These are phyloP conservation scores for Agarophyton chilense DNA, from an alignment of 23 red algal species.

Conservation along the genomic window DNA sequence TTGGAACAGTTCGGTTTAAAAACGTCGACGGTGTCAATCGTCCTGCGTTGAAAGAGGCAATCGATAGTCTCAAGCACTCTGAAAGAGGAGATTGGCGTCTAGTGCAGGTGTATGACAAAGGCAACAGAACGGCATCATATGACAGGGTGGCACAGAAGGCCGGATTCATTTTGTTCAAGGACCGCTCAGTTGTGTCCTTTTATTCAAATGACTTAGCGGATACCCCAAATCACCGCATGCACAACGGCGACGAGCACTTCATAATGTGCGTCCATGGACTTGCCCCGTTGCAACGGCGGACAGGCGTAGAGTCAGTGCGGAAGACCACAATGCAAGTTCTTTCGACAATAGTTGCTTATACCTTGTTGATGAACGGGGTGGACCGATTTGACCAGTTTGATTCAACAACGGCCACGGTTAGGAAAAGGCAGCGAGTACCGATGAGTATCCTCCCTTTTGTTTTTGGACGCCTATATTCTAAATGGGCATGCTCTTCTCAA, in stretches of 20 bases:
- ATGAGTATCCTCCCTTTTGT: background rate
- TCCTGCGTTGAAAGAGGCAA: background rate
- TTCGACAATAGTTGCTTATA: background rate
- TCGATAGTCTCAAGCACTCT: background rate
- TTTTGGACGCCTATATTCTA: background rate
- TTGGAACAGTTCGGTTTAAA: background rate
- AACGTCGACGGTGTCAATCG: conserved; percentile 15
- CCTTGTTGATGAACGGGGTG: background rate
- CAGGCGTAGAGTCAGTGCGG: background rate
- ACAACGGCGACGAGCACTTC: no score
- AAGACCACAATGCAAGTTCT: no score
- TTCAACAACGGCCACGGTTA: background rate
- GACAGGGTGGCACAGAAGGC: background rate
- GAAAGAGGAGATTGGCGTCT: background rate
- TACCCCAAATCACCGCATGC: background rate
- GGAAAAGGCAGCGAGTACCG: background rate
- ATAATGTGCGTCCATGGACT: background rate
- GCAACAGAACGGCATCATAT: background rate
- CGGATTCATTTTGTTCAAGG: background rate
- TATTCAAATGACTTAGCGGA: background rate
- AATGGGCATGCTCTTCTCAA: background rate
- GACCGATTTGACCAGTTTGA: background rate
- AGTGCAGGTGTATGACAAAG: background rate
- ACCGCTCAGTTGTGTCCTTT: background rate
- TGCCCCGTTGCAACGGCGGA: background rate